These are phyloP conservation scores for Dissophora ornata DNA, from an alignment of 192 early-diverging fungal genomes.

Conservation along the genomic window DNA sequence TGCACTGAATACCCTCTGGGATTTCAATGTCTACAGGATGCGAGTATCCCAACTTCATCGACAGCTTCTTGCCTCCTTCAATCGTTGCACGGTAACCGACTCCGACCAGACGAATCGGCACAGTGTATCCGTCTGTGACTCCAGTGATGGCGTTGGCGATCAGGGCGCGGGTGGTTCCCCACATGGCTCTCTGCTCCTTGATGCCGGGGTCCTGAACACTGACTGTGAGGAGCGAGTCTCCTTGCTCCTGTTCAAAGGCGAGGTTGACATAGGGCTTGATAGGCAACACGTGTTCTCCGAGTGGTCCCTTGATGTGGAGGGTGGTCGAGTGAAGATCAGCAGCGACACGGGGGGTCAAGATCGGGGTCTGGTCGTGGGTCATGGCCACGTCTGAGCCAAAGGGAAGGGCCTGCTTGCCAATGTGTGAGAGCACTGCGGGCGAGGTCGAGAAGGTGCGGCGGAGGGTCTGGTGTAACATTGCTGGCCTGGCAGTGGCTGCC, in stretches of 20 bases:
- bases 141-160: constrained; percentile 88
- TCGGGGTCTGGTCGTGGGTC: constrained; percentile 70
- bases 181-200: constrained; percentile 89
- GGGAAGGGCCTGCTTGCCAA: constrained; percentile 82
- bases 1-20: constrained; percentile 81
- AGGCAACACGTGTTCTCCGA: constrained; percentile 81
- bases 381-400: constrained; percentile 83
- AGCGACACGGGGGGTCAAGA: constrained; percentile 71
- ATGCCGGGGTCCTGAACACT: constrained; percentile 66
- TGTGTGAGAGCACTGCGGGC: constrained; percentile 69
- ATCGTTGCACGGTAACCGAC: constrained; percentile 94
- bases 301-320: constrained; percentile 82
- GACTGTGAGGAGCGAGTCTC: constrained; percentile 63
- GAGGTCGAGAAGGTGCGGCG: constrained; percentile 60
- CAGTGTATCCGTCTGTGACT: constrained; percentile 88
- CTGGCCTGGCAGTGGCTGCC: neutral
- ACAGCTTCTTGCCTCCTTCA: constrained; percentile 72
- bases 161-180: constrained; percentile 96
- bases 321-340: constrained; percentile 70
- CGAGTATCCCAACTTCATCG: constrained; percentile 89
- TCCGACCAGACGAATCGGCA: constrained; percentile 88
- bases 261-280: constrained; percentile 86
- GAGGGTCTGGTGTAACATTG: neutral
- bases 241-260: constrained; percentile 40
- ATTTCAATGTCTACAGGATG: constrained; percentile 84